Evolutionary conservation across 2,329 filamentous ascomycete genomes (phyloP).

Genomic region (Gaeumannomyces sp.): DNA sequence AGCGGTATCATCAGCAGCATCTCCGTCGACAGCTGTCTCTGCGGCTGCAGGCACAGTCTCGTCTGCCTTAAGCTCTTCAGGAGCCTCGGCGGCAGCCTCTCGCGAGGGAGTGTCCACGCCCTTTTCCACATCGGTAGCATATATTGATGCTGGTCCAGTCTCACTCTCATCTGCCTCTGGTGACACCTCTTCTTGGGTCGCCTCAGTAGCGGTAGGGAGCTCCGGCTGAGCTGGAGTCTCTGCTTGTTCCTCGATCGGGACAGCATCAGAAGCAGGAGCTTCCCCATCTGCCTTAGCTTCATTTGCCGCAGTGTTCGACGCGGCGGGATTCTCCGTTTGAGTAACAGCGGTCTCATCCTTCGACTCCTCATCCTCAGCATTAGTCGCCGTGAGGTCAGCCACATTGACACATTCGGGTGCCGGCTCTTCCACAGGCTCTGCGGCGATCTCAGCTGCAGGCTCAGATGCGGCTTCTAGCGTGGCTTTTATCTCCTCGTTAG

Average conservation of each 20-base stretch:
- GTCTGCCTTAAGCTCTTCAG: neutral
- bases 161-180: neutral
- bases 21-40: neutral
- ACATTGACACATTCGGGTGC: conserved; percentile 13
- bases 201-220: neutral
- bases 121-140: neutral
- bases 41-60: too few relatives aligned
- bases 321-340: neutral
- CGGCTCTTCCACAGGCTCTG: conserved; percentile 12
- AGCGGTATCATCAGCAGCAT: too few relatives aligned
- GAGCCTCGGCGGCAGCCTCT: neutral
- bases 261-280: neutral
- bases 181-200: too few relatives aligned
- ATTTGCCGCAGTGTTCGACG: neutral
- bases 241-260: too few relatives aligned
- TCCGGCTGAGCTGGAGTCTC: neutral
- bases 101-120: too few relatives aligned
- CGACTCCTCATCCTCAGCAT: neutral
- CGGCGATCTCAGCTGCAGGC: neutral
- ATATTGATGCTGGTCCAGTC: neutral
- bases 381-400: neutral
- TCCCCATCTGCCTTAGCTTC: neutral
- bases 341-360: neutral
- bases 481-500: neutral
- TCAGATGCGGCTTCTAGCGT: conserved; percentile 7